These are phyloP conservation scores for Yarrowia galli DNA, from an alignment of 1,139 yeast species.

Conservation along the genomic window DNA sequence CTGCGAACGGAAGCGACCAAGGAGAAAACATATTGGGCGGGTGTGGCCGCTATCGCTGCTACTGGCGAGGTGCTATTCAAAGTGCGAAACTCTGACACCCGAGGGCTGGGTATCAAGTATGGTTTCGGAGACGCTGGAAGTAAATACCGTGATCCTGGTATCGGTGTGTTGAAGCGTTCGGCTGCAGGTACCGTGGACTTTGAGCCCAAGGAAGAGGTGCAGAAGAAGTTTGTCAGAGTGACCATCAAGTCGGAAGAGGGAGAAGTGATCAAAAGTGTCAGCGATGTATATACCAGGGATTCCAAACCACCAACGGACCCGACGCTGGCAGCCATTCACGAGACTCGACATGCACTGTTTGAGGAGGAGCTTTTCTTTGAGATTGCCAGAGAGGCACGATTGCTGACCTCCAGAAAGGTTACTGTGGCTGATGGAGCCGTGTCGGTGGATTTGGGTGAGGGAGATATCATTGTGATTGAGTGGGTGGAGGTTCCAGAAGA, in stretches of 20 bases:
- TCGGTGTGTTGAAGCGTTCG: conserved; percentile 65
- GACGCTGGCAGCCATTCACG: conserved; percentile 48
- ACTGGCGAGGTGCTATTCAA: conserved; percentile 77
- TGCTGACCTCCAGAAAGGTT: conserved; percentile 75
- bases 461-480: conserved; percentile 64
- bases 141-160: conserved; percentile 71
- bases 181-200: conserved; percentile 49
- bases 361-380: conserved; percentile 81
- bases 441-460: conserved; percentile 68
- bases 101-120: conserved; percentile 78
- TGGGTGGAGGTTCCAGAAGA: conserved; percentile 28
- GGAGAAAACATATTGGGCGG: conserved; percentile 80
- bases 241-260: conserved; percentile 48
- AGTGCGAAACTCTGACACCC: conserved; percentile 61
- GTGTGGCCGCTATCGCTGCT: conserved; percentile 60
- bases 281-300: conserved; percentile 42
- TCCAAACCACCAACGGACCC: conserved; percentile 42
- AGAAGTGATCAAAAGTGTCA: conserved; percentile 45
- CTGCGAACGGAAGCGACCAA: conserved; percentile 62
- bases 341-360: conserved; percentile 72
- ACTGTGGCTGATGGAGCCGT: conserved; percentile 70
- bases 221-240: conserved; percentile 52
- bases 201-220: conserved; percentile 48
- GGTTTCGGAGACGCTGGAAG: conserved; percentile 95
- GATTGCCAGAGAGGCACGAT: conserved; percentile 75